phyloP scores from a whole-genome alignment of 108 stramenopile species.

The Skeletonema marinoi region DNA sequence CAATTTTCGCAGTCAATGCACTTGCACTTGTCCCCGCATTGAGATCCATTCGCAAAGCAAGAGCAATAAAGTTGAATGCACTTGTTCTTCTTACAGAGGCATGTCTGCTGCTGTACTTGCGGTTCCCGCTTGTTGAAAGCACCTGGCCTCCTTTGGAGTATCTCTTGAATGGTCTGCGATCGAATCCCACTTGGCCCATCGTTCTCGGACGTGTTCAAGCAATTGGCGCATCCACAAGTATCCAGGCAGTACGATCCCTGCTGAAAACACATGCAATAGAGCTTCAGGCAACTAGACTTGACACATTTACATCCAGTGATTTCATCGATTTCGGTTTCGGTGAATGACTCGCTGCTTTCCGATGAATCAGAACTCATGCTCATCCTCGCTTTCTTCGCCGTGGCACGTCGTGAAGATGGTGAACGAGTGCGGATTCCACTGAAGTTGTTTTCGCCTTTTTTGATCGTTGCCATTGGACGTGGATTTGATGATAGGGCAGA shows the following conservation, averaged over 20 bases:
- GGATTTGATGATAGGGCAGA: neutral
- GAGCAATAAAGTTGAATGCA: neutral
- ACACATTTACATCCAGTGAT: neutral
- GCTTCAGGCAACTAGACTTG: neutral
- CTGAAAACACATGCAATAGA: slow-evolving; percentile 2
- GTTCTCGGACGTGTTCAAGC: neutral
- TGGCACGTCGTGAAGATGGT: neutral
- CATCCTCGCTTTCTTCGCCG: neutral
- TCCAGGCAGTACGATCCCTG: neutral
- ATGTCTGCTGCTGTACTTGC: neutral
- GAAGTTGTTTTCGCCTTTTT: neutral
- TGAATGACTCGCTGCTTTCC: neutral
- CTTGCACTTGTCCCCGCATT: neutral
- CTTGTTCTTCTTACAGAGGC: neutral
- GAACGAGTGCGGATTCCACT: neutral
- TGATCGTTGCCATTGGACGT: neutral
- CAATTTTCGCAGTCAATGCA: neutral
- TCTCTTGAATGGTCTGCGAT: neutral
- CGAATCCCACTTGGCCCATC: neutral
- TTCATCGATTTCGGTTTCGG: neutral
- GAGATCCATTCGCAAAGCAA: neutral
- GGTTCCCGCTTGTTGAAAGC: neutral
- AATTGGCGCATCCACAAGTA: neutral
- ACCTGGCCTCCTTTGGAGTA: neutral
- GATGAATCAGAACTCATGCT: neutral